Percentiles rank a stretch among this genome's conserved stretches.
phyloP scores from a whole-genome alignment of 2,329 filamentous ascomycete species.

The Neofusicoccum ribis region DNA sequence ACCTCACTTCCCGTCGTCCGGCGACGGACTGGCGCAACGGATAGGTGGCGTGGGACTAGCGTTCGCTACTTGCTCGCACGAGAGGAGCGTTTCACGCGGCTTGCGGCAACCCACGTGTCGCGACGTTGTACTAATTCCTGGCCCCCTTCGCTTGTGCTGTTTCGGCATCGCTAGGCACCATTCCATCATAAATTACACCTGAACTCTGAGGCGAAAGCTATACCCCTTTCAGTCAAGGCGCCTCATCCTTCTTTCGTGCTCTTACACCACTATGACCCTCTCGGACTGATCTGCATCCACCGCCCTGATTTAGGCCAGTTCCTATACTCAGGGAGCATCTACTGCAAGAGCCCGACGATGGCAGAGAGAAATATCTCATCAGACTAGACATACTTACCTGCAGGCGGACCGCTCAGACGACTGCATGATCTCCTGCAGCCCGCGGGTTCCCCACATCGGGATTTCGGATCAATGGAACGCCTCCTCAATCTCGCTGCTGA shows the following conservation, averaged over 20 bases:
- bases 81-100: background rate
- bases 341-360: background rate
- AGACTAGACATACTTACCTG: background rate
- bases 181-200: background rate
- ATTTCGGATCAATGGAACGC: background rate
- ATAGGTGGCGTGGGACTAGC: too few relatives aligned
- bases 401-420: background rate
- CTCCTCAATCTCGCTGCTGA: background rate
- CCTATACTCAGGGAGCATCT: background rate
- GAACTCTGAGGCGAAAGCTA: too few relatives aligned
- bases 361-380: background rate
- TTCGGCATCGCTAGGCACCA: background rate
- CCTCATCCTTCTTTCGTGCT: background rate
- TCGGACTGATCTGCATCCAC: background rate
- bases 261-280: background rate
- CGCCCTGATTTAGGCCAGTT: background rate
- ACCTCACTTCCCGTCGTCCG: background rate
- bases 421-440: background rate
- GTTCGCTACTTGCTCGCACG: too few relatives aligned
- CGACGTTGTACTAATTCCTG: background rate
- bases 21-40: background rate
- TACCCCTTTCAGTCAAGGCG: background rate
- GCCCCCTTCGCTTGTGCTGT: background rate
- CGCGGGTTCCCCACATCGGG: background rate
- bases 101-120: background rate